Evolutionary conservation across 768 basidiomycete species (phyloP), one percentile per base, ranked within the genome.

Genomic region (Naganishia kalamii): DNA sequence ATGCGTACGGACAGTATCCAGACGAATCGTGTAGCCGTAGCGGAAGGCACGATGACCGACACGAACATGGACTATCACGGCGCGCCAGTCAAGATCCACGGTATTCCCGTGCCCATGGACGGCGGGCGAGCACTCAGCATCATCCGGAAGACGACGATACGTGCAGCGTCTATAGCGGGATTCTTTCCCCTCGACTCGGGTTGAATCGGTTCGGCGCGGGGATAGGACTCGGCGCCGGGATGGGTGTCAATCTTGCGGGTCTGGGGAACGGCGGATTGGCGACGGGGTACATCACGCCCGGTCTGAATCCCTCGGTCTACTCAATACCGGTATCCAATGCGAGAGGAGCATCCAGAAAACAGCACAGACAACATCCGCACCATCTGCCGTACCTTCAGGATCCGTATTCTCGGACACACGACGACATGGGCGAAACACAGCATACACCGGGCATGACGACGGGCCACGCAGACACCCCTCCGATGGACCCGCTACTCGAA

Each of bases 401-500:
- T 25, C 54, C 7, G 21, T 57, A 57, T 27, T 37, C 54, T 27
- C 54, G 54, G 21, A 57, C 54, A 2, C 54, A 57, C 54, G 54
- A 57, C 54, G 54, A 57, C 37, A 57, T 57, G 54, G 54, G 54
- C 17, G 54, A 57, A 41, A 57, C 54, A 41, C 54, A 57, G 35
- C 54, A 57, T 41, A 57, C 72, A 6, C 73, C 71, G 11, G 71
- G 71, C 17, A 8, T 61, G 2, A 61, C 60, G 33, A 17, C 44
- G 40, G 29, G 49, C 25, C 37, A 50, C 32, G 60, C 60, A 13
- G 64, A 65, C 48, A 68, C 72, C 25, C 66, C 41, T 37, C 40
- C 41, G 47, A 47, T 11, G 33, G 67, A 57, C 17, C 40, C 66
- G 68, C 73, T 78, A 46, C 68, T 72, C 63, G 54, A 65, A 17